phyloP scores from a whole-genome alignment of 108 stramenopile genomes.

The Cylindrotheca fusiformis region DNA sequence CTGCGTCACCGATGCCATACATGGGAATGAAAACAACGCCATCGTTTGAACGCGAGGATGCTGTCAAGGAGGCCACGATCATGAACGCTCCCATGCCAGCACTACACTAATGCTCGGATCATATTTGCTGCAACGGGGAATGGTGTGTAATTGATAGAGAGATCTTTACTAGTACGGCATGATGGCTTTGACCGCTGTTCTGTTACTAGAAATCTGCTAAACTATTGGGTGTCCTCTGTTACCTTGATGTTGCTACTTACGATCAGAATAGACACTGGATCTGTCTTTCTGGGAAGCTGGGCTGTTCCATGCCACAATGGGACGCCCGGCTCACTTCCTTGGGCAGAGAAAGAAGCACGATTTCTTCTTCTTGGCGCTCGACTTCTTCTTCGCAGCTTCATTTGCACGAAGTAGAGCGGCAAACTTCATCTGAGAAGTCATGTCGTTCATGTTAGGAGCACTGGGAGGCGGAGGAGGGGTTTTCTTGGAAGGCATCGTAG shows the following conservation, averaged over 20 bases:
- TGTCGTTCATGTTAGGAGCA: not conserved
- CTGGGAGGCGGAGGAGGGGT: not conserved
- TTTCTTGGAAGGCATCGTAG: too few species aligned
- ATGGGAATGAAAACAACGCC: slow-evolving; percentile 17
- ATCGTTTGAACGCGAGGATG: not conserved
- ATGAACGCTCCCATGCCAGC: not conserved
- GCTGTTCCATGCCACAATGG: not conserved
- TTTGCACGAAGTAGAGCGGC: not conserved
- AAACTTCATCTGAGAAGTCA: not conserved
- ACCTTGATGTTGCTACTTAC: not conserved
- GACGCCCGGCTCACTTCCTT: not conserved
- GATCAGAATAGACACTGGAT: not conserved
- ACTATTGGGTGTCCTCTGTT: not conserved
- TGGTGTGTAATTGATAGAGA: not conserved
- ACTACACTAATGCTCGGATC: not conserved
- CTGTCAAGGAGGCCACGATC: not conserved
- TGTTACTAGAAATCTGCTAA: not conserved
- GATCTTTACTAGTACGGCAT: not conserved
- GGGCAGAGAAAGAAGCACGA: not conserved
- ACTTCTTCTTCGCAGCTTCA: not conserved
- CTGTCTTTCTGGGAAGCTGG: not conserved
- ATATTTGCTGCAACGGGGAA: not conserved
- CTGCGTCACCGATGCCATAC: slow-evolving; percentile 38
- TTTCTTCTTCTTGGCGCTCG: not conserved
- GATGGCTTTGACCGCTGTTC: not conserved